phyloP scores from a whole-genome alignment of 129 eudicot species.

The Flaveria sonorensis region DNA sequence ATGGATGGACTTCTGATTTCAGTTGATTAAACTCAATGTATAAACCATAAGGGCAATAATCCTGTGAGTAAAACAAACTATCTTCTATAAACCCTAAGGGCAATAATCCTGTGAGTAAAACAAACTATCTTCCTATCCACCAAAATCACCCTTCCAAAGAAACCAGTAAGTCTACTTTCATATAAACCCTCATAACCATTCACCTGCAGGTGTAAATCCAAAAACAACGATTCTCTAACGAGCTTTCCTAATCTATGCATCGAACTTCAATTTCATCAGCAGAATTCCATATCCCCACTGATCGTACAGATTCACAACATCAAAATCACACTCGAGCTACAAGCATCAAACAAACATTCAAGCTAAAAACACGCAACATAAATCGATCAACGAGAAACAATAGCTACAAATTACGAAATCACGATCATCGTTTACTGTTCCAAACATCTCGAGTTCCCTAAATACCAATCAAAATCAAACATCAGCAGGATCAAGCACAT shows the following conservation, averaged over 20 bases:
- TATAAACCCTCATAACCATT: neutral
- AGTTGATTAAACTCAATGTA: no score
- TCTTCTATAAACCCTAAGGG: constrained; percentile 9
- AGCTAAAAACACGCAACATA: neutral
- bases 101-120: neutral
- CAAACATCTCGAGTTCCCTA: no score
- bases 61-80: no score
- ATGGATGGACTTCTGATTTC: constrained; percentile 17
- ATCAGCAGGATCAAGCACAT: constrained; percentile 14
- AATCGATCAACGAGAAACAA: neutral
- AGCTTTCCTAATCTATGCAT: constrained; percentile 5
- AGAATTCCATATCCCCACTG: neutral
- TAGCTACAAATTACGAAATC: constrained; percentile 4
- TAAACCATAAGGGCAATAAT: no score
- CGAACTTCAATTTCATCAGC: neutral
- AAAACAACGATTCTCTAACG: constrained; percentile 2
- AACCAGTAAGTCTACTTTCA: no score
- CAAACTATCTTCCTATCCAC: neutral
- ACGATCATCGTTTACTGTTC: neutral
- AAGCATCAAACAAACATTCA: constrained; percentile 15
- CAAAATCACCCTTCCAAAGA: no score
- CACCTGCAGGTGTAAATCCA: neutral
- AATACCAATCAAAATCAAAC: neutral
- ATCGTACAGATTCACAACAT: constrained; percentile 3
- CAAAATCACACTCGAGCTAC: constrained; percentile 23